Conservation (phyloP, 2,329 filamentous ascomycete species). For the Tetracladium maxilliforme region DNA sequence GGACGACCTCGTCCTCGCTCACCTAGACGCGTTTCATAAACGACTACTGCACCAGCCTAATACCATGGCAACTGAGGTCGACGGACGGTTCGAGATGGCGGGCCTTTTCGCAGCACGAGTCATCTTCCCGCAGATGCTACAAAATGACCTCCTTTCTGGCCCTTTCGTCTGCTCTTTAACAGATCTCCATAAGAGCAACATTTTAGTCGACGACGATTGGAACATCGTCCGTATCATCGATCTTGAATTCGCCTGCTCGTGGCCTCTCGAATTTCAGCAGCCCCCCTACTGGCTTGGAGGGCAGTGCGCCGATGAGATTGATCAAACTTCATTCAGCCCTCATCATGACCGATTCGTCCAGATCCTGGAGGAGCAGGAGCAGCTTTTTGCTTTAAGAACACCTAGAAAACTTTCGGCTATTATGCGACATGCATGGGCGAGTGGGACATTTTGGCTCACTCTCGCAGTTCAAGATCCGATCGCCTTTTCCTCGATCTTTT, state of each 20-base stretch:
- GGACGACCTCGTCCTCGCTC: conserved; percentile 12
- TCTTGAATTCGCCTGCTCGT: conserved; percentile 17
- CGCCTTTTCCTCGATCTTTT: no score
- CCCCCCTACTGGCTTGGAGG: conserved; percentile 15
- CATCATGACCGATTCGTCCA: conserved; percentile 2
- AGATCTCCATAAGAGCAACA: conserved; percentile 15
- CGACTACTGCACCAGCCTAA: conserved; percentile 13
- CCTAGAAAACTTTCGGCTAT: conserved; percentile 5
- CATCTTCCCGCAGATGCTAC: conserved; percentile 4
- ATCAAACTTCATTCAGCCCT: conserved; percentile 1
- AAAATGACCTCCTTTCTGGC: conserved; percentile 5
- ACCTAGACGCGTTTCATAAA: conserved; percentile 12
- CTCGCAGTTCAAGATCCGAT: no score
- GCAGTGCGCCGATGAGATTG: conserved; percentile 2
- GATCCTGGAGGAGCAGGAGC: conserved; percentile 4
- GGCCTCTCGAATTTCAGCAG: conserved; percentile 10
- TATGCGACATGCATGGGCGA: conserved; percentile 4
- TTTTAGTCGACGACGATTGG: conserved; percentile 18
- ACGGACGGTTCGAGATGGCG: conserved; percentile 6
- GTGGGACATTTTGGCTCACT: conserved; percentile 8
- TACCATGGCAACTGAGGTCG: conserved; percentile 5
- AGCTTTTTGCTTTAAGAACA: conserved; percentile 3
- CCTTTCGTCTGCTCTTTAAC: conserved; percentile 13
- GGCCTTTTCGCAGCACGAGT: conserved; percentile 3
- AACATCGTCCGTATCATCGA: conserved; percentile 15